Evolutionary conservation across 768 basidiomycete species (phyloP), one percentile per base, ranked within the genome.

Genomic region (Albatrellus ellisii): DNA sequence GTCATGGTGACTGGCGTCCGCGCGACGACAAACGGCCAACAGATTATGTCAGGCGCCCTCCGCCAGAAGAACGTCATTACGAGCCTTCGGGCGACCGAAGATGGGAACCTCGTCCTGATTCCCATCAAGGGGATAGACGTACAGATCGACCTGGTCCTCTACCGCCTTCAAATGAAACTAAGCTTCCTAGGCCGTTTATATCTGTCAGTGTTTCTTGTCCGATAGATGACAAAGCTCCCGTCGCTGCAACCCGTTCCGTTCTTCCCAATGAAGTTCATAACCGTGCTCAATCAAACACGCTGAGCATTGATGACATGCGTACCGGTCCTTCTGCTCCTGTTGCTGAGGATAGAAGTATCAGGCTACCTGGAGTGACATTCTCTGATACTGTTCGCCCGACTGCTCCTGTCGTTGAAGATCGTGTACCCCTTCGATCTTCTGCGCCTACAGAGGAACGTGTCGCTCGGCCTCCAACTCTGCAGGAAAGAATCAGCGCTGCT

Each of bases 21-120:
- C 62, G 60, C 15, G 64, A 60, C 46, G 68, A 63, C 46, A 34
- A 68, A 62, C 47, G 65, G 57, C 43, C 62, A 55, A 52, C 59
- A 54, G 46, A 62, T 49, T 52, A 64, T 47, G 31, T 40, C 17
- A 65, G 67, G 14, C 56, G 67, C 33, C 66, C 65, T 18, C 67
- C 65, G 20, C 62, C 65, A 38, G 70, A 71, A 37, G 61, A 63
- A 38, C 64, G 71, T 21, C 69, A 70, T 35, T 70, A 68, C 45
- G 69, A 73, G 15, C 60, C 67, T 6, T 21, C 28, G 11, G 12
- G 38, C 21, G 48, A 44, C n/a, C 44, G 47, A 28, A 38, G 44
- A 34, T 34, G 33, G 49, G 31, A 47, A 41, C 39, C 39, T 11
- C 44, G 45, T 5, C 38, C 43, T 15, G 36, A 49, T 9, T 11